These are phyloP conservation scores for Fusarium sp. DNA, from an alignment of 2,329 filamentous ascomycete species.

Conservation along the genomic window DNA sequence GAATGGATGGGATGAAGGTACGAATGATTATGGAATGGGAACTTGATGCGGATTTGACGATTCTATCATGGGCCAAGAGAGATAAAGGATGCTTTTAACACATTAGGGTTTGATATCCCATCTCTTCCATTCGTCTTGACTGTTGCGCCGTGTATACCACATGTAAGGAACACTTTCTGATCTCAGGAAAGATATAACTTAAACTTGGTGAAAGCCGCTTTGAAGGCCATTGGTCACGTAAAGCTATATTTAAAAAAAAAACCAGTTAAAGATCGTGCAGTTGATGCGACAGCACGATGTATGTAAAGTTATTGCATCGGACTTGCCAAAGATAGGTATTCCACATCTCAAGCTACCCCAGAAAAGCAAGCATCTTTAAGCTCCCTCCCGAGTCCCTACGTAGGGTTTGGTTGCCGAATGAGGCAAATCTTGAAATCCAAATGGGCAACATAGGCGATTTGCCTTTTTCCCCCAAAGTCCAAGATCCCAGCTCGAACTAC, in stretches of 20 bases:
- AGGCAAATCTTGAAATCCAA: conserved; percentile 31
- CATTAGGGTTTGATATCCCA: conserved; percentile 22
- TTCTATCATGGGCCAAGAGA: conserved; percentile 49
- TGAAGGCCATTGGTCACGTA: conserved; percentile 18
- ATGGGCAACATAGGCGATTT: conserved; percentile 7
- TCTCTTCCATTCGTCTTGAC: conserved; percentile 8
- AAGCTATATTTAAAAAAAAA: not conserved
- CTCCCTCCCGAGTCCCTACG: not conserved
- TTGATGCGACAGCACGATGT: not conserved
- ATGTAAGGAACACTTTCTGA: conserved; percentile 11
- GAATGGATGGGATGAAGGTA: conserved; percentile 47
- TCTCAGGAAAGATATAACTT: conserved; percentile 1
- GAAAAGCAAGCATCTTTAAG: conserved; percentile 11
- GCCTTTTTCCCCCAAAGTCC: not conserved
- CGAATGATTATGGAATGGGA: conserved; percentile 48
- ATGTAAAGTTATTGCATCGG: conserved; percentile 12
- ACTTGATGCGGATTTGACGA: conserved; percentile 48
- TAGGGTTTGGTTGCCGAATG: conserved; percentile 20
- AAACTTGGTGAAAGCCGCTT: conserved; percentile 33
- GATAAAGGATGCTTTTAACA: conserved; percentile 47
- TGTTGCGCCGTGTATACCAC: conserved; percentile 4
- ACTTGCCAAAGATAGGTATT: conserved; percentile 38
- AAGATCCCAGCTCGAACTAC: conserved; percentile 15
- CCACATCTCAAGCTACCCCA: conserved; percentile 17
- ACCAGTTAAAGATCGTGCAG: not conserved